A percentile compares a stretch with the other conserved stretches of the same genome.
These are phyloP conservation scores for Schizophyllum commune DNA, from an alignment of 1,284 basidiomycete genomes.

Conservation along the genomic window DNA sequence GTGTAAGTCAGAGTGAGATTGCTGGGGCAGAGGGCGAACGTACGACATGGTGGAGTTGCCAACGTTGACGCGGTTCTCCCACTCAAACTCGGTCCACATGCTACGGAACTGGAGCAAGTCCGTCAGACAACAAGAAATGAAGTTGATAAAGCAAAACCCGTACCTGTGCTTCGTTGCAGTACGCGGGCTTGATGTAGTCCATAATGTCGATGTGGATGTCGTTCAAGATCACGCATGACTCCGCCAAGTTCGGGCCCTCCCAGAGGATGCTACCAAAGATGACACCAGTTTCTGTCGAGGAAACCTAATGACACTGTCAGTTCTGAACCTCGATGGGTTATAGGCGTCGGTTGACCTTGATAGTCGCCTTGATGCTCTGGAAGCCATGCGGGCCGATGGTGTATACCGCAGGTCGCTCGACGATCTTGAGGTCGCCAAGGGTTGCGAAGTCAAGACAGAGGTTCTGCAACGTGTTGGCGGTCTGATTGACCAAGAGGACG, in stretches of 20 bases:
- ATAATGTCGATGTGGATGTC: conserved; percentile 99
- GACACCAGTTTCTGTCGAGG: conserved; percentile 95
- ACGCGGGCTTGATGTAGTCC: conserved; percentile 98
- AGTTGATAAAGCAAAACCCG: conserved; percentile 1
- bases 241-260: conserved; percentile 84
- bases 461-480: conserved; percentile 90
- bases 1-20: conserved; percentile 7
- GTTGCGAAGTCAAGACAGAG: conserved; percentile 97
- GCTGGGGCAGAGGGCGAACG: conserved; percentile 16
- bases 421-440: conserved; percentile 93
- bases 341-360: conserved; percentile 58
- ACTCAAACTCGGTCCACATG: conserved; percentile 99
- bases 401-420: conserved; percentile 89
- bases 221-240: conserved; percentile 88
- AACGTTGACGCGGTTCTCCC: conserved; percentile 97
- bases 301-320: conserved; percentile 39
- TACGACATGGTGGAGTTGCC: conserved; percentile 68
- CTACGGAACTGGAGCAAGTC: conserved; percentile 65
- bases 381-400: conserved; percentile 95
- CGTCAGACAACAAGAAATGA: conserved; percentile 1
- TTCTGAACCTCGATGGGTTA: neutral
- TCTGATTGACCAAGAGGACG: conserved; percentile 96
- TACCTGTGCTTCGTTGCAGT: conserved; percentile 93
- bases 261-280: conserved; percentile 99
- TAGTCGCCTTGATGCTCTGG: conserved; percentile 98